Base-by-base conservation (phyloP, 2,329 filamentous ascomycete species). In the Diplodia intermedia region DNA sequence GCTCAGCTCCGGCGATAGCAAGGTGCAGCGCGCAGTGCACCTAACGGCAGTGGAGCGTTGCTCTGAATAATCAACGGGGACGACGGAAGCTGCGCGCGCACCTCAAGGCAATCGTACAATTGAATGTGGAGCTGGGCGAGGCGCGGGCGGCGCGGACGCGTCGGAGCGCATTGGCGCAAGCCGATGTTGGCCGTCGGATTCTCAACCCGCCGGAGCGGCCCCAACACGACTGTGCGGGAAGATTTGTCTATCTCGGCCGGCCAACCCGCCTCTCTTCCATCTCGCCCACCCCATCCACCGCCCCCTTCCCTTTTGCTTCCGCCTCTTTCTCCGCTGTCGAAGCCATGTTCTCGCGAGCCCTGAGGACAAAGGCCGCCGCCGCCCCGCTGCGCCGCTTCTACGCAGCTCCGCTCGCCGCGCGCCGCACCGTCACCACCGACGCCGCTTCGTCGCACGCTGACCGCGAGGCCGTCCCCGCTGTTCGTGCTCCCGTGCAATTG, bases 361-460 rank as follows among this genome's bases (percentile, higher is more conserved):
- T 79, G 68, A 75, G 79, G 76, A 74, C 75, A 72, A 78, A 74
- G 73, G 75, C 79, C 75, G 77, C 75, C 75, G 77, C 75, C 68
- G 76, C 77, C 71, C 79, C 79, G 68, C 72, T 80, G 69, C 72
- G 78, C 70, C 78, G 78, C 75, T 73, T 77, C 71, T 73, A 73
- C 67, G 71, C 72, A 57, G 74, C 75, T 65, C 71, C 74, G 68
- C 75, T 77, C 69, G 76, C 76, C 68, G 76, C 76, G 66, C 76
- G 76, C 74, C 89, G 94, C 80, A 88, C 88, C 75, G 95, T 99
- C 78, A 99, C 95, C 74, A 98, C 95, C 73, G 91, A 98, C 83
- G 95, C 95, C 73, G 95, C 95, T 73, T 94, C 91, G 76, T 90
- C 93, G 76, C 92, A 96, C 81, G 90, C 93, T 76, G 92, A 94